A percentile compares a stretch with the other conserved stretches of the same genome.
Evolutionary conservation across 305 asterid species (phyloP).

Genomic region (Solanum aculeatissimum): DNA sequence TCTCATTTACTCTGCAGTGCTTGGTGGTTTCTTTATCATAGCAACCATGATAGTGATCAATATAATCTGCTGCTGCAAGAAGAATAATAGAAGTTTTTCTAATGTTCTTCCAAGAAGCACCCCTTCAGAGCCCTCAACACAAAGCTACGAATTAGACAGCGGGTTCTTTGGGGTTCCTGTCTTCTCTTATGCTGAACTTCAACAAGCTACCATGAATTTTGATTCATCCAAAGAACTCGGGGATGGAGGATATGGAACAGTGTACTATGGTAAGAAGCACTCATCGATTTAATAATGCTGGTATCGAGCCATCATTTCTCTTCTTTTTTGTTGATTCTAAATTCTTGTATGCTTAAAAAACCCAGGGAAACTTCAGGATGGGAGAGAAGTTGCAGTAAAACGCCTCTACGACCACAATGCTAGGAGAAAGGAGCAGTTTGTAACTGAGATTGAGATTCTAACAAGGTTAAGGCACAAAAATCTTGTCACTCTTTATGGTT

Average conservation of each 20-base stretch:
- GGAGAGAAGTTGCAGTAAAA: constrained; percentile 78
- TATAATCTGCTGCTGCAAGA: constrained; percentile 16
- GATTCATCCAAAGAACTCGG: constrained; percentile 28
- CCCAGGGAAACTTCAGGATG: constrained; percentile 63
- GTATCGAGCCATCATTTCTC: neutral
- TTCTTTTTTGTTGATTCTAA: neutral
- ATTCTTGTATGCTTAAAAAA: neutral
- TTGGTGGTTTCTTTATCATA: constrained; percentile 2
- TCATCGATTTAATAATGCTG: neutral
- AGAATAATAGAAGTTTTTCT: neutral
- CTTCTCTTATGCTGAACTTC: constrained; percentile 33
- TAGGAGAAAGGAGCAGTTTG: constrained; percentile 55
- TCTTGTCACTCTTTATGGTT: constrained; percentile 68
- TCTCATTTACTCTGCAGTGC: neutral
- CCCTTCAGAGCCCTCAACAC: constrained; percentile 18
- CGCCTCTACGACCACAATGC: constrained; percentile 65
- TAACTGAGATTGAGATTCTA: constrained; percentile 66
- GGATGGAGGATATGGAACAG: constrained; percentile 38
- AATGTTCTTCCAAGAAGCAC: constrained; percentile 11
- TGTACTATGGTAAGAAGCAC: constrained; percentile 23
- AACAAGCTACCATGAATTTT: constrained; percentile 25
- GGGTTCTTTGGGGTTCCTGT: constrained; percentile 24
- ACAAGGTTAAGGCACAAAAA: constrained; percentile 52
- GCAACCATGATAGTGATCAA: neutral
- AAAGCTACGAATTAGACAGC: constrained; percentile 16